Conservation (phyloP, 805 yeast genomes). For the Wickerhamomyces mucosus region DNA sequence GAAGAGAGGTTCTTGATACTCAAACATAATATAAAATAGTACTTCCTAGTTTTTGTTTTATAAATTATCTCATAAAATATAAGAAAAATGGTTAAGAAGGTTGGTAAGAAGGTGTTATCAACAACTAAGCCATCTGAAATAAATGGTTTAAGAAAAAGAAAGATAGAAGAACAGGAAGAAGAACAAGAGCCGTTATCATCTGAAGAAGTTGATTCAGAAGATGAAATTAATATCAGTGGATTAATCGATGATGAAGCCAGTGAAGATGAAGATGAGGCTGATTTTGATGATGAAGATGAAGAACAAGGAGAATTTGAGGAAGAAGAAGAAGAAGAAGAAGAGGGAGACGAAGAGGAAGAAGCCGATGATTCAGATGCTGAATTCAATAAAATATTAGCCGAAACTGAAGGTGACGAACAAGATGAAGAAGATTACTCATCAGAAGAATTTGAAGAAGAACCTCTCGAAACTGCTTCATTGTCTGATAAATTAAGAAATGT, state of each 20-base stretch:
- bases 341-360: constrained; percentile 5
- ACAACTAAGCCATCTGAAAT: not conserved
- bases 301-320: constrained; percentile 15
- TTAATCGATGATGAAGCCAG: constrained; percentile 25
- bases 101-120: not conserved
- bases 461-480: constrained; percentile 40
- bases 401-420: constrained; percentile 30
- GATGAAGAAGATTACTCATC: constrained; percentile 25
- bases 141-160: constrained; percentile 13
- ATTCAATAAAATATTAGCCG: constrained; percentile 49
- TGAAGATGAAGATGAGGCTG: no score
- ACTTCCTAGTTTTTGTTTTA: no score
- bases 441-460: constrained; percentile 43
- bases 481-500: constrained; percentile 48
- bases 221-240: constrained; percentile 22
- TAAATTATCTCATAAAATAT: no score
- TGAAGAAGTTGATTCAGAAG: constrained; percentile 12
- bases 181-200: constrained; percentile 7
- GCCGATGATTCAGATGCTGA: constrained; percentile 49
- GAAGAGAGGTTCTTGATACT: no score
- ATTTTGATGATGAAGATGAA: no score
- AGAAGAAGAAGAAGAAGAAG: constrained; percentile 8
- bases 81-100: constrained; percentile 2
- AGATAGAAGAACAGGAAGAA: constrained; percentile 9
- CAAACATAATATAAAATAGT: no score